These are phyloP conservation scores for Saturnispora bothae DNA, from an alignment of 805 yeast genomes.

Conservation along the genomic window DNA sequence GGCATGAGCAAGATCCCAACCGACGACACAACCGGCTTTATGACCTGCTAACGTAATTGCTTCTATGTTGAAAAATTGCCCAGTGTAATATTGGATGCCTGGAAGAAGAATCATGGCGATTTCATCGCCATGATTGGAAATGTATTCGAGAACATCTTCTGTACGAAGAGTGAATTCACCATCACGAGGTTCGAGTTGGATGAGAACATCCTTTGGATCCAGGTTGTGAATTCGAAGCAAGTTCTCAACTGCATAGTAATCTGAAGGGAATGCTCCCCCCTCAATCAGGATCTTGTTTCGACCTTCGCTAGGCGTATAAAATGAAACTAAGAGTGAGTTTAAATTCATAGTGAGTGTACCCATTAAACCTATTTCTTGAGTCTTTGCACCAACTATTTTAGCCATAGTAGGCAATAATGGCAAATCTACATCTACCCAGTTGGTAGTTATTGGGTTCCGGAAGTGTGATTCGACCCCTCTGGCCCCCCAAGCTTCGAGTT, in stretches of 20 bases:
- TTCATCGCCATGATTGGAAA: constrained; percentile 46
- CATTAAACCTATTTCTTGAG: constrained; percentile 78
- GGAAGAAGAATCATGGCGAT: constrained; percentile 71
- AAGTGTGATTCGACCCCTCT: constrained; percentile 83
- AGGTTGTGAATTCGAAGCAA: constrained; percentile 54
- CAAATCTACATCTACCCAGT: constrained; percentile 80
- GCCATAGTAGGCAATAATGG: constrained; percentile 64
- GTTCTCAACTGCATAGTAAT: constrained; percentile 74
- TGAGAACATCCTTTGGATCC: constrained; percentile 41
- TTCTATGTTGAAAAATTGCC: constrained; percentile 72
- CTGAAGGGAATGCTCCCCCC: constrained; percentile 85
- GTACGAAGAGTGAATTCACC: constrained; percentile 51
- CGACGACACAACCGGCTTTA: constrained; percentile 44
- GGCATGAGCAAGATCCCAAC: constrained; percentile 96
- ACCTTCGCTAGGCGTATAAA: constrained; percentile 54
- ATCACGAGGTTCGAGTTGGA: constrained; percentile 52
- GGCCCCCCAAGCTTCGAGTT: constrained; percentile 71
- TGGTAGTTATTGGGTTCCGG: constrained; percentile 39
- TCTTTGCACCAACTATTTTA: constrained; percentile 64
- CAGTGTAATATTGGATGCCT: constrained; percentile 88
- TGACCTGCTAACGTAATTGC: constrained; percentile 60
- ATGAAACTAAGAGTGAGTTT: constrained; percentile 61
- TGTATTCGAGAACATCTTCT: constrained; percentile 46
- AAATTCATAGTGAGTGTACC: constrained; percentile 77
- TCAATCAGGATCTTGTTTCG: constrained; percentile 72